A percentile compares a stretch with the other conserved stretches of the same genome.
Conservation (phyloP, 2,329 filamentous ascomycete genomes). For the Aaosphaeria arxii region DNA sequence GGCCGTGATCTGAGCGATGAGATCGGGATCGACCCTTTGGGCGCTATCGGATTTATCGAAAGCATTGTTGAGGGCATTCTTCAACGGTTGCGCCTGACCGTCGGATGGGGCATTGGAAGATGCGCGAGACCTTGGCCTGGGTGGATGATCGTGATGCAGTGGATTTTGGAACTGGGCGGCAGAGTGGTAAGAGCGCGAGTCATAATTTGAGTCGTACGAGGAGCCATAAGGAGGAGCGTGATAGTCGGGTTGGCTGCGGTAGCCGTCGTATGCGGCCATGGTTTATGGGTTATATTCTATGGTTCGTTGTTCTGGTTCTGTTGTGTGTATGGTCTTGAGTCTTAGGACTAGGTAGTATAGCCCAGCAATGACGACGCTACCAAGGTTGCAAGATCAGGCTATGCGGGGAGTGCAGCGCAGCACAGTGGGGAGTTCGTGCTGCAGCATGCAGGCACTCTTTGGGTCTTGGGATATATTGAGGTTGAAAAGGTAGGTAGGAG, state of each 20-base stretch:
- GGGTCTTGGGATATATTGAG: no score
- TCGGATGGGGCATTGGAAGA: slow-evolving; percentile 33
- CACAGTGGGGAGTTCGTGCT: no score
- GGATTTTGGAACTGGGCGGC: slow-evolving; percentile 23
- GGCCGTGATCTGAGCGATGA: slow-evolving; percentile 62
- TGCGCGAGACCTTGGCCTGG: slow-evolving; percentile 22
- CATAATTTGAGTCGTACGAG: slow-evolving; percentile 19
- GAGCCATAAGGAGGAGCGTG: slow-evolving; percentile 12
- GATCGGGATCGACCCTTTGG: slow-evolving; percentile 55
- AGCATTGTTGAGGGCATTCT: slow-evolving; percentile 56
- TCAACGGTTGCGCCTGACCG: slow-evolving; percentile 45
- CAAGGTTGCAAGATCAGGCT: no score
- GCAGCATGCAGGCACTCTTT: no score
- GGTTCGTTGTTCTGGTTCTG: no score
- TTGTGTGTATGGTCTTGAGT: no score
- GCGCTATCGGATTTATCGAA: slow-evolving; percentile 51
- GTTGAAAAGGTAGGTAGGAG: no score
- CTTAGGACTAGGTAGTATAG: no score
- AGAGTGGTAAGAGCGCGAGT: slow-evolving; percentile 12
- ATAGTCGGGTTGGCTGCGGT: slow-evolving; percentile 24
- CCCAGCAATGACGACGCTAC: no score
- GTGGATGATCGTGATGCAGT: slow-evolving; percentile 17
- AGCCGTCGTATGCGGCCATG: slow-evolving; percentile 42
- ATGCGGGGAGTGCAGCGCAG: no score
- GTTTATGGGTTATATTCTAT: background rate